A percentile compares a stretch with the other conserved stretches of the same genome.
Evolutionary conservation across 257 asterid genomes (phyloP).

Genomic region (Petunia axillaris): DNA sequence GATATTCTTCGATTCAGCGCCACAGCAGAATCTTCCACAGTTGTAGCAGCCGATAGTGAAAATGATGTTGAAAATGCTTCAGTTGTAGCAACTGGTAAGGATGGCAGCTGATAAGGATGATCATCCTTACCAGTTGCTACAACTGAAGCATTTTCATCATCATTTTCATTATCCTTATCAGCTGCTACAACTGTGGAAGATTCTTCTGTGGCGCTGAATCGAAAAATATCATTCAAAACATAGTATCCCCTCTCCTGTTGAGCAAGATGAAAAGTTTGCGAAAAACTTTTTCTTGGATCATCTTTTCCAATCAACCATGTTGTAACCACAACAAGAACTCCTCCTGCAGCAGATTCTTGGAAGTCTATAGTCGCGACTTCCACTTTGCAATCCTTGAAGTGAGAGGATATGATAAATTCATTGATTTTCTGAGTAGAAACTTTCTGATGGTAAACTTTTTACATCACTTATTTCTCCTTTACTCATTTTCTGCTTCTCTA

Average conservation of each 20-base stretch:
- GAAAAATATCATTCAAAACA: conserved; percentile 64
- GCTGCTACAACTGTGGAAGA: not conserved
- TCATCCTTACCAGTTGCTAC: not conserved
- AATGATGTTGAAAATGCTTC: conserved; percentile 21
- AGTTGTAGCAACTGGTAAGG: not conserved
- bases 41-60: conserved; percentile 27
- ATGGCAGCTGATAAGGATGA: not conserved
- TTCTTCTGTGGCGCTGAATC: not conserved
- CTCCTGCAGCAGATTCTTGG: conserved; percentile 55
- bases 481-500: too few relatives aligned
- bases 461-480: too few relatives aligned
- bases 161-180: conserved; percentile 32
- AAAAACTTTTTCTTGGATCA: conserved; percentile 36
- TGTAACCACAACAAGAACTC: conserved; percentile 50
- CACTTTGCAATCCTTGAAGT: conserved; percentile 39
- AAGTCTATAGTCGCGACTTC: conserved; percentile 41
- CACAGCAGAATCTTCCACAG: too few relatives aligned
- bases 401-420: conserved; percentile 58
- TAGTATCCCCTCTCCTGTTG: conserved; percentile 50
- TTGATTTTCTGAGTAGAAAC: conserved; percentile 50
- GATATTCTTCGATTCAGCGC: conserved; percentile 46
- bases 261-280: conserved; percentile 68
- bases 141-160: conserved; percentile 14
- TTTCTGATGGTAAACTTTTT: too few relatives aligned
- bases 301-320: conserved; percentile 45